These are phyloP conservation scores for Penicillium vulpinum DNA, from an alignment of 2,329 filamentous ascomycete species.

Conservation along the genomic window DNA sequence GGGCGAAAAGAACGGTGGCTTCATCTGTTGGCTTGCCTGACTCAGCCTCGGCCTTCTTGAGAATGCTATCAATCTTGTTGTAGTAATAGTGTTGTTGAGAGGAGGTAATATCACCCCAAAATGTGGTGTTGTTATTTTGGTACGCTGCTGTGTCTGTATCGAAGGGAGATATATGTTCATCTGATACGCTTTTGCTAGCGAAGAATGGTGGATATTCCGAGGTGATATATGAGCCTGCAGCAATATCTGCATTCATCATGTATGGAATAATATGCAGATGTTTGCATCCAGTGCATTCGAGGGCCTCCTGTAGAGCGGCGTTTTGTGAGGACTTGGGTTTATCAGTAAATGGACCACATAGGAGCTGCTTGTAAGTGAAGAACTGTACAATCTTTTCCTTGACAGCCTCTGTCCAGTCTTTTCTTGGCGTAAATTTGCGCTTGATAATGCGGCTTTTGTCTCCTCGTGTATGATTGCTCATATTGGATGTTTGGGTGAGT, in stretches of 20 bases:
- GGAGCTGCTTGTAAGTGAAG: not conserved
- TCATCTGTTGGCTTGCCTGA: conserved; percentile 9
- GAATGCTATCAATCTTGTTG: conserved; percentile 14
- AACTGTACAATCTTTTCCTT: conserved; percentile 1
- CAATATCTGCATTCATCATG: conserved; percentile 19
- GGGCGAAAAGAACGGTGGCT: conserved; percentile 24
- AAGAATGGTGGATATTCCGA: conserved; percentile 24
- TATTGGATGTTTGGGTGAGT: not conserved
- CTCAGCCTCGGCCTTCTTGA: conserved; percentile 5
- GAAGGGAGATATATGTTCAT: conserved; percentile 16
- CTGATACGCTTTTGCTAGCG: conserved; percentile 1
- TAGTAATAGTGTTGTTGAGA: conserved; percentile 21
- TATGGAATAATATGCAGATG: conserved; percentile 15
- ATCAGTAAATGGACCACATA: not conserved
- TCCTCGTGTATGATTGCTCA: not conserved
- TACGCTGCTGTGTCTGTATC: not conserved
- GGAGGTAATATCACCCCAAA: conserved; percentile 16
- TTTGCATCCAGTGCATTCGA: conserved; percentile 27
- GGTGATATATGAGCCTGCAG: conserved; percentile 17
- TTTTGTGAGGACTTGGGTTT: not conserved
- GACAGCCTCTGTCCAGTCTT: not conserved
- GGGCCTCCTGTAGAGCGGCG: conserved; percentile 26
- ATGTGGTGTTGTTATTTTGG: conserved; percentile 1
- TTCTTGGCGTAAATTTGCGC: not conserved
- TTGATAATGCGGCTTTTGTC: not conserved